phyloP scores from a whole-genome alignment of 306 rosid genomes.

The Cercis canadensis region DNA sequence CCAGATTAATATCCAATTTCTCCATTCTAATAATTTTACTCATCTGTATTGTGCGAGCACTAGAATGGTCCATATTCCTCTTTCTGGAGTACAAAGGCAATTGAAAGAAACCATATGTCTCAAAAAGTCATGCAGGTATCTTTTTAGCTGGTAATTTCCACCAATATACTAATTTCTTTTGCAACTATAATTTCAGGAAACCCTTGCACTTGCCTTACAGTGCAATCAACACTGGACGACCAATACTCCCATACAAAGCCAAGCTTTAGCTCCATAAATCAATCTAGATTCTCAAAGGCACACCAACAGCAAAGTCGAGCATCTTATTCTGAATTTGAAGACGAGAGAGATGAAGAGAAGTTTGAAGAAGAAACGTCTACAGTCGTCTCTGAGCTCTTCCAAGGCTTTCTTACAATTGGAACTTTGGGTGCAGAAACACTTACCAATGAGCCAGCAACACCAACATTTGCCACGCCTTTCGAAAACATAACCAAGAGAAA shows the following conservation, averaged over 20 bases:
- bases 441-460: conserved; percentile 73
- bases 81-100: conserved; percentile 36
- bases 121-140: conserved; percentile 24
- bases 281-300: conserved; percentile 44
- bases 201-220: conserved; percentile 63
- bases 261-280: conserved; percentile 45
- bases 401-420: conserved; percentile 92
- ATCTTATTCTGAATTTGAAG: conserved; percentile 44
- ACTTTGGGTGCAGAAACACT: conserved; percentile 72
- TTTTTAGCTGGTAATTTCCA: conserved; percentile 36
- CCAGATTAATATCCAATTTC: conserved; percentile 13
- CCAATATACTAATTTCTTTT: conserved; percentile 36
- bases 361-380: conserved; percentile 49
- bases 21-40: conserved; percentile 3
- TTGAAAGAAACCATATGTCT: conserved; percentile 26
- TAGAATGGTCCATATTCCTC: conserved; percentile 27
- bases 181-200: conserved; percentile 64
- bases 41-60: conserved; percentile 20
- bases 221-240: conserved; percentile 60
- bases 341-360: conserved; percentile 41
- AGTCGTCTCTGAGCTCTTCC: conserved; percentile 66
- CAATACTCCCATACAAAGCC: conserved; percentile 56
- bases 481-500: conserved; percentile 54
- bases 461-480: conserved; percentile 70
- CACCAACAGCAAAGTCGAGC: conserved; percentile 50